phyloP scores from a whole-genome alignment of 441 rosid genomes.

The Lepidium campestre region DNA sequence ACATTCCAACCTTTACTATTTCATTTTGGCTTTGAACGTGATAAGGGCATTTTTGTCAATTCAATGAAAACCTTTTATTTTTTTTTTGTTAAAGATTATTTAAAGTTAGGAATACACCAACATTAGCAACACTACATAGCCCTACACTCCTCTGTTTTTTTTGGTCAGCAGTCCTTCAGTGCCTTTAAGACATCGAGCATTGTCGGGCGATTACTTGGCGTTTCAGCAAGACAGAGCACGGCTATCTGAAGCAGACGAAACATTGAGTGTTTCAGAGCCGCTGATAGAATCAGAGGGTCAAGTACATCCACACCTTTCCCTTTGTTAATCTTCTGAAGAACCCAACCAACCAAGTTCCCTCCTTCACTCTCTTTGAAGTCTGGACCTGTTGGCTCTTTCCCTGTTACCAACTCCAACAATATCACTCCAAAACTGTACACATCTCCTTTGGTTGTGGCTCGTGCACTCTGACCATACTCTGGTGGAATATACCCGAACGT shows the following conservation, averaged over 20 bases:
- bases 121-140: background rate
- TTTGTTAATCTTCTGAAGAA: conserved; percentile 57
- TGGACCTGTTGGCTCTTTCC: conserved; percentile 90
- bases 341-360: conserved; percentile 93
- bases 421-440: conserved; percentile 97
- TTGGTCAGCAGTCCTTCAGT: conserved; percentile 34
- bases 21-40: background rate
- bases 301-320: conserved; percentile 62
- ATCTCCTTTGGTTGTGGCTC: conserved; percentile 83
- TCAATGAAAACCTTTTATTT: background rate
- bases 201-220: conserved; percentile 71
- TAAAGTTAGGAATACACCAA: background rate
- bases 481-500: conserved; percentile 95
- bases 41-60: background rate
- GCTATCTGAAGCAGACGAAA: conserved; percentile 66
- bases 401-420: conserved; percentile 76
- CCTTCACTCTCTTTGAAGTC: conserved; percentile 92
- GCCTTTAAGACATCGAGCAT: conserved; percentile 63
- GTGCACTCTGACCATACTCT: conserved; percentile 85
- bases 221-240: conserved; percentile 53
- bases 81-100: background rate
- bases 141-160: background rate
- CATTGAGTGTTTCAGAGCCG: conserved; percentile 48
- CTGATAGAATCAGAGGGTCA: conserved; percentile 44
- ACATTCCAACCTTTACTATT: background rate